Conservation (phyloP, 202 grass and related monocot species). For the Panicum virgatum region DNA sequence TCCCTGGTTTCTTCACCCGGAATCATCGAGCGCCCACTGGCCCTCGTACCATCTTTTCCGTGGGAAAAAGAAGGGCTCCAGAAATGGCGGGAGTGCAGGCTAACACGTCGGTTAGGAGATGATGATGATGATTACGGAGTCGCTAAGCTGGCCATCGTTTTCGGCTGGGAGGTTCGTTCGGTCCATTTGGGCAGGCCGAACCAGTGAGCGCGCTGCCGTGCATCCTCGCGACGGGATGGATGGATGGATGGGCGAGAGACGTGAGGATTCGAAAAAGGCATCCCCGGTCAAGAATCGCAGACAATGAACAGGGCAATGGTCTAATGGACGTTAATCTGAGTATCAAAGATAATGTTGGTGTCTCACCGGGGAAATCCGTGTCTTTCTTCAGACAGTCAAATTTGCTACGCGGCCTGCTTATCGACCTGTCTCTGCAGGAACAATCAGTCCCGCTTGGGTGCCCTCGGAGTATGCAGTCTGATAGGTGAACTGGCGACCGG, state of each 20-base stretch:
- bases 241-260: conserved; percentile 28
- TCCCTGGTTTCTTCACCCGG: conserved; percentile 28
- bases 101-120: conserved; percentile 29
- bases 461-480: too few relatives aligned
- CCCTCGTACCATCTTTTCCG: neutral
- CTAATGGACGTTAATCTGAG: neutral
- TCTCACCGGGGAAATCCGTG: neutral
- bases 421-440: too few relatives aligned
- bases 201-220: conserved; percentile 13
- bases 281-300: neutral
- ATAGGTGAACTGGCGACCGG: too few relatives aligned
- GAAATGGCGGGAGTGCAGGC: neutral
- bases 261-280: conserved; percentile 27
- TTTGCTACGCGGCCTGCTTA: too few relatives aligned
- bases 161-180: neutral
- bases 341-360: neutral
- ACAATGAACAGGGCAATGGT: neutral
- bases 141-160: conserved; percentile 2
- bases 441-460: too few relatives aligned
- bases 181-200: conserved; percentile 10
- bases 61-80: conserved; percentile 1
- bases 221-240: conserved; percentile 25
- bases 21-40: conserved; percentile 24
- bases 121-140: neutral
- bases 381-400: neutral